These are phyloP conservation scores for Obba rivulosa DNA, from an alignment of 768 basidiomycete species.

Conservation along the genomic window DNA sequence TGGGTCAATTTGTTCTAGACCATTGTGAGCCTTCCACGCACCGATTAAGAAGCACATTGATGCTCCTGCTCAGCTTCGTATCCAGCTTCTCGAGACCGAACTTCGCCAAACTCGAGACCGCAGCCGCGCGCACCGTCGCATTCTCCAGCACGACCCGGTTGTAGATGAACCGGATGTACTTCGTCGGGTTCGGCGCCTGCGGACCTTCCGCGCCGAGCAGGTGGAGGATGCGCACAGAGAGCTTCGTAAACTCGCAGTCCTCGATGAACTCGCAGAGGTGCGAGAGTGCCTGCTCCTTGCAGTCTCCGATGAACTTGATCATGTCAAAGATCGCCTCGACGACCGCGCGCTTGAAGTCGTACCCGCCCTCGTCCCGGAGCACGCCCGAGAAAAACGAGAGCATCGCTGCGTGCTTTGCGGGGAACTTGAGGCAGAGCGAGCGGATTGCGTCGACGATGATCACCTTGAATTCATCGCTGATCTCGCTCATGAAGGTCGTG, in stretches of 20 bases:
- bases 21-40: conserved; percentile 31
- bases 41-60: conserved; percentile 83
- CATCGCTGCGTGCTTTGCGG: conserved; percentile 94
- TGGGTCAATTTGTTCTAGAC: no score
- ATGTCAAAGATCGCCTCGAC: conserved; percentile 99
- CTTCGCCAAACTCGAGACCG: conserved; percentile 91
- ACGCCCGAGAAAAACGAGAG: conserved; percentile 95
- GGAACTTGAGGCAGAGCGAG: conserved; percentile 98
- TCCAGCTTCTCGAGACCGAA: conserved; percentile 91
- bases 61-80: conserved; percentile 71
- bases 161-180: conserved; percentile 99
- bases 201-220: conserved; percentile 95
- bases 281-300: conserved; percentile 95
- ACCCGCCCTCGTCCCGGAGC: conserved; percentile 96
- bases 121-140: conserved; percentile 94
- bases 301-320: conserved; percentile 96
- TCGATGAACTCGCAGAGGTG: conserved; percentile 99
- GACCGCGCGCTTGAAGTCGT: conserved; percentile 98
- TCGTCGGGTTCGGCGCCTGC: conserved; percentile 91
- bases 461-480: conserved; percentile 99
- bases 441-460: conserved; percentile 99
- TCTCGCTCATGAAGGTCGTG: conserved; percentile 97
- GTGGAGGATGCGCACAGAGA: conserved; percentile 95
- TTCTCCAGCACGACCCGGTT: conserved; percentile 99
- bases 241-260: conserved; percentile 99